Evolutionary conservation across 352 stramenopile genomes (phyloP), one percentile per base, ranked within the genome.

Genomic region (Pythium coloratum): DNA sequence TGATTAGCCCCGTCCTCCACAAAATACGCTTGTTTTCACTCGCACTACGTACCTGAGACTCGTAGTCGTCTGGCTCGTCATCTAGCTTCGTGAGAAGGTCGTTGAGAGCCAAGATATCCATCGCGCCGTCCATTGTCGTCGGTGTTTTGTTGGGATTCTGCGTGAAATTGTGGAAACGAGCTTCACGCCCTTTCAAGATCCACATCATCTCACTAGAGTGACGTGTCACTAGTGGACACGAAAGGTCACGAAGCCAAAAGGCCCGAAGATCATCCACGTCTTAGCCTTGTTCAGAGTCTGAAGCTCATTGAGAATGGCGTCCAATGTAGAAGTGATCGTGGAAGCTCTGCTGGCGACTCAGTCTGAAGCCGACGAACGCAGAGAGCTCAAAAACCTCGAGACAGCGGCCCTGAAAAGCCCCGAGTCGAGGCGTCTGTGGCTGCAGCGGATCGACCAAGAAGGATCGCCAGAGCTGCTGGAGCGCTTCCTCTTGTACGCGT

Each of bases 51-150:
- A 69, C 55, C 46, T 71, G 44, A 16, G 58, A n/a, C 6, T 69
- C 51, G 9, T 71, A 18, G 2, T 73, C 67, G 1, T 77, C 56
- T 2, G 62, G 40, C 10, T 33, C 42, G 20, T 71, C 54, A 32
- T 73, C 63, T 9, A 67, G 61, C 13, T 58, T 67, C 9, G 53
- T 70, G 63, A 79, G 63, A 26, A 80, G 58, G 36, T 71, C 67
- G 42, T 73, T 80, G 32, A 80, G 67, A 33, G 73, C 73, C 42
- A 80, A 61, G 42, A 80, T 80, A 24, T 80, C 73, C 12, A 20
- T 44, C 13, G 42, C 32, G 28, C 67, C 64, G 13, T 69, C 70
- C 66, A 76, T 73, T 16, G 61, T 61, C 33, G 62, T 62, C 16
- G 33, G 32, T 7, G 4, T 51, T 6, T 28, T 40, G 0, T 13